Evolutionary conservation across 345 rosid genomes (phyloP).

Genomic region (Turnera subulata): DNA sequence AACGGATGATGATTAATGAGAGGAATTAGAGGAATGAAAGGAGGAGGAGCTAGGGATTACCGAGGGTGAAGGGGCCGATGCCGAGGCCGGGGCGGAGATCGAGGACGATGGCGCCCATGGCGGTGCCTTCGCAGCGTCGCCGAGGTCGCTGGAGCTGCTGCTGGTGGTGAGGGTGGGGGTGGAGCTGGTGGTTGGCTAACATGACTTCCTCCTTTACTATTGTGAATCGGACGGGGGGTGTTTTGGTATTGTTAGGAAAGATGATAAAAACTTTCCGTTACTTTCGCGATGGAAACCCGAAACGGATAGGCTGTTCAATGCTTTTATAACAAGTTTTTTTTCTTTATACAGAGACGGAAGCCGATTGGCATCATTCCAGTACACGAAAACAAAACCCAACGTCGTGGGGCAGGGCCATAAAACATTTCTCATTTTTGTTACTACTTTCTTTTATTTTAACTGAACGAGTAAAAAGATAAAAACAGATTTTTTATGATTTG

Average conservation of each 20-base stretch:
- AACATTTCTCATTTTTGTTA: too few relatives aligned
- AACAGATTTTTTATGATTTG: too few relatives aligned
- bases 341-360: too few relatives aligned
- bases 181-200: slow-evolving; percentile 14
- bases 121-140: slow-evolving; percentile 92
- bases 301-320: not conserved
- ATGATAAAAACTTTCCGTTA: not conserved
- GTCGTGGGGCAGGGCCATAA: too few relatives aligned
- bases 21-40: not conserved
- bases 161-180: slow-evolving; percentile 6
- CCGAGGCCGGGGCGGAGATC: slow-evolving; percentile 94
- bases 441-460: too few relatives aligned
- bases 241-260: not conserved
- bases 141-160: slow-evolving; percentile 47
- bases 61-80: slow-evolving; percentile 85
- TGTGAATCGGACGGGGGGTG: not conserved
- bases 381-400: too few relatives aligned
- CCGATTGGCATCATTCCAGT: too few relatives aligned
- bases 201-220: too few relatives aligned
- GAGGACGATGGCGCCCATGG: slow-evolving; percentile 92
- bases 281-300: not conserved
- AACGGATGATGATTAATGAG: not conserved
- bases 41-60: slow-evolving; percentile 26
- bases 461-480: too few relatives aligned
- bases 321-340: too few relatives aligned